Evolutionary conservation across 2,329 filamentous ascomycete genomes (phyloP).

Genomic region (Fonsecaea monophora): DNA sequence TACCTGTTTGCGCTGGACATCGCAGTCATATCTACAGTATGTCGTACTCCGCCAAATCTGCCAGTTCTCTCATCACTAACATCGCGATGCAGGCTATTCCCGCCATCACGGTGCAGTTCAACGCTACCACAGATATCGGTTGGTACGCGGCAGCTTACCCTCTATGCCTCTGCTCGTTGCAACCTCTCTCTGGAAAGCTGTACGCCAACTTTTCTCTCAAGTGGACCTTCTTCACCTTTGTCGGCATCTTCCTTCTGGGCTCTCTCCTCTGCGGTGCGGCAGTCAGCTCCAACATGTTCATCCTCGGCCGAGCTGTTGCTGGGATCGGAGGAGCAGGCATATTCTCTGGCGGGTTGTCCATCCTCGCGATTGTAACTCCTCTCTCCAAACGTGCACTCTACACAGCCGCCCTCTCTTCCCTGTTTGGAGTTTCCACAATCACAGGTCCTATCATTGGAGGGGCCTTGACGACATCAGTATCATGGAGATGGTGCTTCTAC

Average conservation of each 20-base stretch:
- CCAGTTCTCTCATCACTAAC: constrained; percentile 9
- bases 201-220: constrained; percentile 54
- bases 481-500: constrained; percentile 49
- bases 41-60: not conserved
- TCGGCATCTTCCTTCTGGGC: constrained; percentile 45
- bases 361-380: constrained; percentile 44
- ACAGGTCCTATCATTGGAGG: constrained; percentile 54
- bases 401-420: constrained; percentile 42
- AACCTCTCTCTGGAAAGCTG: constrained; percentile 54
- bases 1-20: constrained; percentile 53
- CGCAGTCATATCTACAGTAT: constrained; percentile 47
- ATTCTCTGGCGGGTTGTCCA: constrained; percentile 54
- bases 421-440: constrained; percentile 49
- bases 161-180: constrained; percentile 53
- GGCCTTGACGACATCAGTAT: constrained; percentile 46
- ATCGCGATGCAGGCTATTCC: constrained; percentile 45
- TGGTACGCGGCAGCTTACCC: constrained; percentile 49
- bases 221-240: constrained; percentile 42
- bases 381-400: constrained; percentile 46
- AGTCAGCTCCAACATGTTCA: constrained; percentile 41
- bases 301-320: constrained; percentile 45
- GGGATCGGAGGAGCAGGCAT: constrained; percentile 46
- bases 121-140: constrained; percentile 45
- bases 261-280: constrained; percentile 44
- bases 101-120: constrained; percentile 47